Base-by-base conservation (phyloP, 257 asterid genomes). In the Datura wrightii region DNA sequence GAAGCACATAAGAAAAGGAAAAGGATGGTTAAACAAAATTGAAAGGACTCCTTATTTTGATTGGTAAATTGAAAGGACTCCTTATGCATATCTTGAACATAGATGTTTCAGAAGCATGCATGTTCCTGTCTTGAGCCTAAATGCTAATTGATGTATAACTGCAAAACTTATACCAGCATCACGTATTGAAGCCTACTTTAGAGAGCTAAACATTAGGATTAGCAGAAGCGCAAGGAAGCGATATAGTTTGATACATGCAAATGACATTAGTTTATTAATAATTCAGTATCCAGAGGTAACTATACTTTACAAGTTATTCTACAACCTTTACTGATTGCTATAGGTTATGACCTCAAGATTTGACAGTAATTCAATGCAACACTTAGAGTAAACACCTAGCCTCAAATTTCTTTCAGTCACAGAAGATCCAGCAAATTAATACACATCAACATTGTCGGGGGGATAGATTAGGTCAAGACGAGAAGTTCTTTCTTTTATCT, bases 81-180 rank as follows among this genome's bases (percentile, higher is more conserved):
- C 24, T 24, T 50, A 24, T 50, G 81, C 62, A 76, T 48, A 50
- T 76, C 44, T 50, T 13, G 14, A 76, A 13, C 60, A 6, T 24
- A 76, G 42, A 50, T 72, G 41, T 31, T 76, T 50, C 62, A 24
- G 46, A 16, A 24, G 60, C 8, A 14, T 31, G 44, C 19, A 2
- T 76, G 39, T 13, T 13, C 62, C 62, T 76, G 44, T 76, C 24
- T 76, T 24, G 62, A 76, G 60, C 60, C 62, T 76, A 76, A 76
- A 76, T 76, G 60, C 8, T 53, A 76, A 6, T 14, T 76, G 44
- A 50, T 76, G 39, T 50, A 11, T 11, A 74, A 74, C 81, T 24
- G 60, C 8, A 52, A 13, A 10, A 46, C 2, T 6, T 24, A 13
- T 19, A 74, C 44, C 81, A 72, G n/a, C 60, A 24, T 48, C 24